phyloP scores from a whole-genome alignment of 805 yeast genomes.

The Schwanniomyces pseudopolymorphus region DNA sequence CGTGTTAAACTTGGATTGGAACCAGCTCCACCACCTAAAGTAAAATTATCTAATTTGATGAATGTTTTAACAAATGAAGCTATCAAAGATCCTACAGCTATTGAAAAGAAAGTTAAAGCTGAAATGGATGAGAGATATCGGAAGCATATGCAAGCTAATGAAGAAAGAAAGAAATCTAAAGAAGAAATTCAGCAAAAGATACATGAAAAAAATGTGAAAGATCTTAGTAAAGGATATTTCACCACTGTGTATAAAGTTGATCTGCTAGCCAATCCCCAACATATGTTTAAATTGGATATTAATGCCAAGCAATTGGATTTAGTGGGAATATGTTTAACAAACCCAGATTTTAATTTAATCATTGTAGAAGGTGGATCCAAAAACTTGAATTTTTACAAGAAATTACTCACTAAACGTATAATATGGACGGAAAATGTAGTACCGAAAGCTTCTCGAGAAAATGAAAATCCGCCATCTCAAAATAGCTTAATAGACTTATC shows the following conservation, averaged over 20 bases:
- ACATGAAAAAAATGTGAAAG: slow-evolving; percentile 43
- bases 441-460: slow-evolving; percentile 20
- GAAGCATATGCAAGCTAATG: slow-evolving; percentile 61
- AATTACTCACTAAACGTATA: slow-evolving; percentile 59
- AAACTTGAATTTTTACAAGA: slow-evolving; percentile 59
- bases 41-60: slow-evolving; percentile 81
- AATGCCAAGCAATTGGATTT: slow-evolving; percentile 75
- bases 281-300: slow-evolving; percentile 70
- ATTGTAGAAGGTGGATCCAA: slow-evolving; percentile 75
- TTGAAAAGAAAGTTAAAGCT: slow-evolving; percentile 67
- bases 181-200: slow-evolving; percentile 58
- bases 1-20: slow-evolving; percentile 76
- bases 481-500: slow-evolving; percentile 30
- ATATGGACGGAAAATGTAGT: slow-evolving; percentile 61
- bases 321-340: slow-evolving; percentile 58
- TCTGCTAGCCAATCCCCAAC: slow-evolving; percentile 59
- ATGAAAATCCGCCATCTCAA: slow-evolving; percentile 5
- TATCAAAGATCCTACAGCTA: slow-evolving; percentile 82
- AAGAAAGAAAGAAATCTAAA: slow-evolving; percentile 56
- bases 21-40: slow-evolving; percentile 88
- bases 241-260: slow-evolving; percentile 61
- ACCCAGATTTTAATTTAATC: slow-evolving; percentile 52
- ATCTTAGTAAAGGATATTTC: slow-evolving; percentile 50
- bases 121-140: slow-evolving; percentile 65
- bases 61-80: slow-evolving; percentile 83